Base-by-base conservation (phyloP, 2,329 filamentous ascomycete species). In the Cyphellophora attinorum region DNA sequence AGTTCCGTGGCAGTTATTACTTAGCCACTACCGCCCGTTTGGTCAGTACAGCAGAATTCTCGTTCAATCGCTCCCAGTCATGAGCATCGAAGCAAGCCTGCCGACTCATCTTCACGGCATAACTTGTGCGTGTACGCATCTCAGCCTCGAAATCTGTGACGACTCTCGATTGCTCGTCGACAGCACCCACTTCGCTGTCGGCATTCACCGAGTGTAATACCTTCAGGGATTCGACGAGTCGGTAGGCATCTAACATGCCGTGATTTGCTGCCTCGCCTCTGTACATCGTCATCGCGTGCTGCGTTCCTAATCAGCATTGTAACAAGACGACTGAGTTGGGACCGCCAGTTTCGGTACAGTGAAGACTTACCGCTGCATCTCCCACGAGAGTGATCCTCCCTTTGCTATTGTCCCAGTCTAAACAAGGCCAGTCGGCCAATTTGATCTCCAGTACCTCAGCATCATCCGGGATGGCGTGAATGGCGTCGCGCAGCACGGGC, bases 251-350 rank as follows among this genome's bases (percentile, higher is more conserved):
- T 2, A 53, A 36, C 0, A 57, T 39, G 3, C 54, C 54, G 21
- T 57, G 54, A 17, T 57, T 57, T 3, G 51, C 52, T 2, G 53
- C 54, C 34, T 57, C 54, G 3, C 54, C 54, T 6, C 53, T 50
- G 31, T 38, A 45, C 42, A 45, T 45, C 27, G 37, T 42, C 64
- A 68, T 68, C 0, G 65, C 59, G 48, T 70, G 44, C 50, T n/a
- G n/a, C n/a, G n/a, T n/a, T n/a, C n/a, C n/a, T n/a, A n/a, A n/a
- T n/a, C n/a, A n/a, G 54, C 5, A n/a, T n/a, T n/a, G n/a, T n/a
- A n/a, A n/a, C n/a, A n/a, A n/a, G n/a, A n/a, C n/a, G n/a, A n/a
- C n/a, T n/a, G n/a, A n/a, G n/a, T n/a, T n/a, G n/a, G n/a, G n/a
- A n/a, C n/a, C n/a, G n/a, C n/a, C n/a, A n/a, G n/a, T n/a, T n/a